Conservation (phyloP, 768 basidiomycete species). For the Piloderma croceum region DNA sequence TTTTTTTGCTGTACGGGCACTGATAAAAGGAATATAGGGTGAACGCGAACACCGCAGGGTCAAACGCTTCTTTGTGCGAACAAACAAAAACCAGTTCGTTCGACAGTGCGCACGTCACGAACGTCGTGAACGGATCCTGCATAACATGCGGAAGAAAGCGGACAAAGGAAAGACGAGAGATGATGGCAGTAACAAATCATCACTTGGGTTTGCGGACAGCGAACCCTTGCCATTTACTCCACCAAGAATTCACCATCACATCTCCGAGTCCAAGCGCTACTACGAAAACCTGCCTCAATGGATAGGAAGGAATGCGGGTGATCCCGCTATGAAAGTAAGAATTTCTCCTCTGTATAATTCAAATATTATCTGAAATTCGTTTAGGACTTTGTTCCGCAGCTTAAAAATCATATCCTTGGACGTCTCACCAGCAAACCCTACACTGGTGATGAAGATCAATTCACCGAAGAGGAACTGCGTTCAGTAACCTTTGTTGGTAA, state of each 20-base stretch:
- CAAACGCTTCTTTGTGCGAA: conserved; percentile 32
- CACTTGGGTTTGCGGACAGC: conserved; percentile 4
- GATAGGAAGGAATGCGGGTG: conserved; percentile 11
- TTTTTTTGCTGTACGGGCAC: neutral
- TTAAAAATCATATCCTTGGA: conserved; percentile 18
- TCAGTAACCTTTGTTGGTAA: conserved; percentile 14
- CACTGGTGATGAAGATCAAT: conserved; percentile 8
- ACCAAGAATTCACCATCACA: conserved; percentile 17
- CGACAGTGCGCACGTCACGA: conserved; percentile 26
- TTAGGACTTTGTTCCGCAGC: conserved; percentile 17
- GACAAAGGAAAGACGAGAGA: conserved; percentile 11
- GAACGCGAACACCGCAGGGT: conserved; percentile 32
- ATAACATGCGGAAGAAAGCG: neutral
- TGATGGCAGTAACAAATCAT: conserved; percentile 2
- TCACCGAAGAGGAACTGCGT: conserved; percentile 4
- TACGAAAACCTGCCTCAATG: neutral
- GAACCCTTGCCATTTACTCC: conserved; percentile 8
- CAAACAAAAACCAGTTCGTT: conserved; percentile 28
- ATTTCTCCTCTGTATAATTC: conserved; percentile 8
- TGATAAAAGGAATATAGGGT: conserved; percentile 19
- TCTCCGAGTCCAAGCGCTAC: conserved; percentile 12
- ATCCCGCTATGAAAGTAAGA: conserved; percentile 27
- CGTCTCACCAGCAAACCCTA: conserved; percentile 4
- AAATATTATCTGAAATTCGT: conserved; percentile 1
- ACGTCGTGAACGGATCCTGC: neutral